Evolutionary conservation across 2,329 filamentous ascomycete genomes (phyloP), one percentile per base, ranked within the genome.

Genomic region (Dactylonectria macrodidyma): DNA sequence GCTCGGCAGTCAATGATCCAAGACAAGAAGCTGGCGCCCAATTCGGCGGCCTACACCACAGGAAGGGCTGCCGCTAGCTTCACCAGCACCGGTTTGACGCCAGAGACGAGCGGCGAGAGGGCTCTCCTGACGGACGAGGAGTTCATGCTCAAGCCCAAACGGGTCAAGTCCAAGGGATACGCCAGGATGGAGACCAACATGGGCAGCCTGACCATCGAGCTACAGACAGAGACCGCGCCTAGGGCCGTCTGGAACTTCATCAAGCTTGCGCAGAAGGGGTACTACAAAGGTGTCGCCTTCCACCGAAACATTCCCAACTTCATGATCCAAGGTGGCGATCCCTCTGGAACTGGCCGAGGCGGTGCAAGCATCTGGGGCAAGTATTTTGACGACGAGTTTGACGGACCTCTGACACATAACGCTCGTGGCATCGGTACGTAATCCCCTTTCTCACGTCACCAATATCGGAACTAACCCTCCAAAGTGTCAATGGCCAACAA

Each of bases 161-260:
- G 94, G 47, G 91, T 99, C 67, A 97, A 97, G 82, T 89, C 89
- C 73, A 97, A 95, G 75, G 96, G 95, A 30, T 98, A 97, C 79
- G 95, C 93, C 7, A 91, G 94, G n/a, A 89, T 99, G 52, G 91
- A 92, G 73, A 99, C 96, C 0, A 96, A 91, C 69, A 84, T 93
- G 3, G 96, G 96, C 41, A 91, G 95, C 70, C 79, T 99, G 22
- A 98, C 94, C 70, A 84, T 99, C 68, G 95, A 98, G 78, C 86
- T 99, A 5, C 93, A 95, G 70, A 93, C 96, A 2, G 96, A 99
- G 78, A 93, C 92, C 62, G 95, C 96, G 2, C 96, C 96, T 1
- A 93, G 93, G 74, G 95, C 96, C 0, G 96, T 98, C 2, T 99
- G 95, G 94, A 99, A 99, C 80, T 99, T 99, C 77, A 89, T 97